These are phyloP conservation scores for Gaeumannomyces sp. DNA, from an alignment of 2,329 filamentous ascomycete species.

Conservation along the genomic window DNA sequence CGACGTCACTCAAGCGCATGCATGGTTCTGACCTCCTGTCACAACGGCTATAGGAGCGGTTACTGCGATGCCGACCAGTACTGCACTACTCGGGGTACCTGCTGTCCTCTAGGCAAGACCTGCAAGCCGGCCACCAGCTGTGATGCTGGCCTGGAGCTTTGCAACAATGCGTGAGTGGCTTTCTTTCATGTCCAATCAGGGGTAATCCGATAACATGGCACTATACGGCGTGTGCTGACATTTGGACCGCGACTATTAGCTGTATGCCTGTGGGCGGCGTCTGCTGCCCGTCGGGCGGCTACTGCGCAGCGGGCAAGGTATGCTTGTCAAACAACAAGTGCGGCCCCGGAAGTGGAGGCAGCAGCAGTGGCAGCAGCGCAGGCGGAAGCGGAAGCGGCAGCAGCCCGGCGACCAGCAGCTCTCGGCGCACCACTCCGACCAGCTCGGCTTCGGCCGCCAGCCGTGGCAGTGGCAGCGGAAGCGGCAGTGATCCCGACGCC, in stretches of 20 bases:
- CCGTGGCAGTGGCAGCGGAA: not conserved
- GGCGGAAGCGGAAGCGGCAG: not conserved
- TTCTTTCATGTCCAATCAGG: not conserved
- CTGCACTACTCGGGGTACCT: constrained; percentile 6
- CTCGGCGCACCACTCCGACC: not conserved
- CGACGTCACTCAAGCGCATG: not conserved
- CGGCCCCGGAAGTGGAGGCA: constrained; percentile 2
- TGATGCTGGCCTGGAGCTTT: not conserved
- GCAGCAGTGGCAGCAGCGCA: not conserved
- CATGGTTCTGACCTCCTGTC: not conserved
- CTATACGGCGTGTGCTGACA: not conserved
- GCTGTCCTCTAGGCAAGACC: constrained; percentile 6
- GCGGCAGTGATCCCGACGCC: not conserved
- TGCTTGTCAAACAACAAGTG: constrained; percentile 5
- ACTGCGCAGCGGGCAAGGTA: constrained; percentile 6
- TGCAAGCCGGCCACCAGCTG: constrained; percentile 2
- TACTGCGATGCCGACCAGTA: constrained; percentile 5
- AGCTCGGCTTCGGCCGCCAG: not conserved
- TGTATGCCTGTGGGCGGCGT: constrained; percentile 6
- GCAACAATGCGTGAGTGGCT: constrained; percentile 3
- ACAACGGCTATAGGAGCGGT: not conserved
- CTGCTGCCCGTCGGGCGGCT: constrained; percentile 5
- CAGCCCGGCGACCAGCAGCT: not conserved
- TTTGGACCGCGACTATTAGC: not conserved
- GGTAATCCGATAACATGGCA: not conserved